These are phyloP conservation scores for Penicillium sp. DNA, from an alignment of 2,329 filamentous ascomycete genomes.

Conservation along the genomic window DNA sequence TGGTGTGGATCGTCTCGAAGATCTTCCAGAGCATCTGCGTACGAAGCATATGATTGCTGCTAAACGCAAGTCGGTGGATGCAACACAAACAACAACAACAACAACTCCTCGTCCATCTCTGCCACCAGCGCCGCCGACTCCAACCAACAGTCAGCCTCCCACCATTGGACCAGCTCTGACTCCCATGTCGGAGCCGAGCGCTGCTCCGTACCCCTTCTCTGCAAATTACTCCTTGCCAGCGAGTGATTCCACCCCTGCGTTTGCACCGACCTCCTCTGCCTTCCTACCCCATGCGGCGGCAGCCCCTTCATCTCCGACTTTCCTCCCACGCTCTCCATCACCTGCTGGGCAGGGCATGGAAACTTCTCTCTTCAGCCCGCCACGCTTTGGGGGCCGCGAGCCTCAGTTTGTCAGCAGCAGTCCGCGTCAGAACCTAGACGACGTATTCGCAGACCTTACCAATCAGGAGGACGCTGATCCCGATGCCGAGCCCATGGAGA, in stretches of 20 bases:
- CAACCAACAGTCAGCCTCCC: constrained; percentile 29
- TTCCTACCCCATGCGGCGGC: constrained; percentile 36
- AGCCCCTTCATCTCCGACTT: constrained; percentile 35
- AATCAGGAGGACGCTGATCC: constrained; percentile 43
- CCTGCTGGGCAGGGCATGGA: constrained; percentile 34
- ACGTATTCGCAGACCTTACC: constrained; percentile 46
- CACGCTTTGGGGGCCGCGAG: constrained; percentile 35
- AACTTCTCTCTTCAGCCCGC: constrained; percentile 42
- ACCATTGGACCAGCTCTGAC: constrained; percentile 34
- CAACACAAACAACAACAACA: constrained; percentile 25
- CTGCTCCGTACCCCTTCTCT: constrained; percentile 36
- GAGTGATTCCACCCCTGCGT: constrained; percentile 36
- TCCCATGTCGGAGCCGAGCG: constrained; percentile 29
- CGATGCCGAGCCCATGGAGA: constrained; percentile 37
- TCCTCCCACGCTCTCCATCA: constrained; percentile 39
- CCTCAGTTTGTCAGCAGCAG: constrained; percentile 33
- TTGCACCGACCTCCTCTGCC: constrained; percentile 33
- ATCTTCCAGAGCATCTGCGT: constrained; percentile 76
- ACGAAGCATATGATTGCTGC: constrained; percentile 66
- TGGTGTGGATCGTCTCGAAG: constrained; percentile 83
- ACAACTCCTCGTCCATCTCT: constrained; percentile 25
- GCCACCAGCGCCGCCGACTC: constrained; percentile 30
- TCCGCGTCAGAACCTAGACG: constrained; percentile 40
- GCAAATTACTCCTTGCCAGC: constrained; percentile 38
- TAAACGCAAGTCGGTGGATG: constrained; percentile 65